These are phyloP conservation scores for Cardamine occulta DNA, from an alignment of 345 rosid genomes.

Conservation along the genomic window DNA sequence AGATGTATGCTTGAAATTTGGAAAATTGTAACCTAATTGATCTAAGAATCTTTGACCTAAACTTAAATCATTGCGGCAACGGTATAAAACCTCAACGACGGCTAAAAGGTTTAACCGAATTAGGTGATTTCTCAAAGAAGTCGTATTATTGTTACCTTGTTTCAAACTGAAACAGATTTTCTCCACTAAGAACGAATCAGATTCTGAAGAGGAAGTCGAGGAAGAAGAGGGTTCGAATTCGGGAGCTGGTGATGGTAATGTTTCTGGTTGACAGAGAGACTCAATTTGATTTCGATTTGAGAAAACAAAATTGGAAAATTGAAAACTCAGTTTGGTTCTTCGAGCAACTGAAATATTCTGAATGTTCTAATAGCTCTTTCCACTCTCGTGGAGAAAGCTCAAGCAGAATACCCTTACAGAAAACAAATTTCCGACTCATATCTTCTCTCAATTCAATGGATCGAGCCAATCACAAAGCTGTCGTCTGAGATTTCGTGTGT, in stretches of 20 bases:
- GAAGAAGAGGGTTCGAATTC: slow-evolving; percentile 26
- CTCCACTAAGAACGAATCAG: slow-evolving; percentile 61
- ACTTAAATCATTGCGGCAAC: slow-evolving; percentile 56
- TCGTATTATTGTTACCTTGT: slow-evolving; percentile 46
- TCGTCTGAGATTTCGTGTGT: too few species aligned
- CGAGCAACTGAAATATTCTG: not conserved
- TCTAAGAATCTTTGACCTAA: slow-evolving; percentile 55
- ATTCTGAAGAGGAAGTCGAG: slow-evolving; percentile 23
- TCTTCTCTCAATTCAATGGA: too few species aligned
- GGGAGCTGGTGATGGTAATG: slow-evolving; percentile 16
- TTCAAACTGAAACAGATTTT: slow-evolving; percentile 59
- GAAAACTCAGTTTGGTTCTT: slow-evolving; percentile 3
- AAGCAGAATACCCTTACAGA: too few species aligned
- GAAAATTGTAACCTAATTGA: slow-evolving; percentile 41
- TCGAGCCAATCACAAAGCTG: too few species aligned
- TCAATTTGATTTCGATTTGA: not conserved
- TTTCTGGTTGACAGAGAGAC: not conserved
- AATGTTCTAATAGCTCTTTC: too few species aligned
- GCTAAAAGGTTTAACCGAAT: slow-evolving; percentile 53
- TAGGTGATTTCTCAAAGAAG: slow-evolving; percentile 45
- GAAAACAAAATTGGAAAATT: not conserved
- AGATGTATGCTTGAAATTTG: slow-evolving; percentile 60
- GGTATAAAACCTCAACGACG: slow-evolving; percentile 60
- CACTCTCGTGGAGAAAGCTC: not conserved
- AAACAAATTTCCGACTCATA: too few species aligned